phyloP scores from a whole-genome alignment of 208 protist species.

The Leishmania guyanensis region DNA sequence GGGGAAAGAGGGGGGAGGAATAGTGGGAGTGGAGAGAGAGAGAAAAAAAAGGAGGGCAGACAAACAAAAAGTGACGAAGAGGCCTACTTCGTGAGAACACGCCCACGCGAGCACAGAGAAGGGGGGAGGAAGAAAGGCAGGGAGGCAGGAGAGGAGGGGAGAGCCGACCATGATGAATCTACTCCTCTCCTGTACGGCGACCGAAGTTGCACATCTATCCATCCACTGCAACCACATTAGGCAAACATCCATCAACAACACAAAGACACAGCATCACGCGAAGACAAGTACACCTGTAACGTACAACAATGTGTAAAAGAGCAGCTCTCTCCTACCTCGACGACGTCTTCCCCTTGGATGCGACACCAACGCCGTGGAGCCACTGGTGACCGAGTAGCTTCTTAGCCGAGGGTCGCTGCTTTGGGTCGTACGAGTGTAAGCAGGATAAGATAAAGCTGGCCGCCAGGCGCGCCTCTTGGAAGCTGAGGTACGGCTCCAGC shows the following conservation, averaged over 20 bases:
- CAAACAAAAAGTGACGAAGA: conserved; percentile 3
- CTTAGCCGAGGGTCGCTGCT: conserved; percentile 48
- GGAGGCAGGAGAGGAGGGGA: neutral
- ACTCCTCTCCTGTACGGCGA: too few relatives aligned
- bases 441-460: conserved; percentile 73
- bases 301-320: neutral
- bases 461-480: conserved; percentile 28
- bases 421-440: conserved; percentile 65
- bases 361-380: conserved; percentile 34
- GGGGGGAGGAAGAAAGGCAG: too few relatives aligned
- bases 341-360: conserved; percentile 1
- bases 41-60: neutral
- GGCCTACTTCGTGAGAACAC: conserved; percentile 1
- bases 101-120: neutral
- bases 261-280: neutral
- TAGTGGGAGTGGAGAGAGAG: neutral
- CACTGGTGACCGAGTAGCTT: conserved; percentile 63
- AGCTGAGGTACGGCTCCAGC: conserved; percentile 48
- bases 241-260: neutral
- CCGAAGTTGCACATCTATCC: neutral
- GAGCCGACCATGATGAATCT: neutral
- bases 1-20: neutral
- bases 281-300: neutral
- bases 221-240: neutral
- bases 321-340: neutral